Evolutionary conservation across 2,329 filamentous ascomycete species (phyloP).

Genomic region (Didymella exigua): DNA sequence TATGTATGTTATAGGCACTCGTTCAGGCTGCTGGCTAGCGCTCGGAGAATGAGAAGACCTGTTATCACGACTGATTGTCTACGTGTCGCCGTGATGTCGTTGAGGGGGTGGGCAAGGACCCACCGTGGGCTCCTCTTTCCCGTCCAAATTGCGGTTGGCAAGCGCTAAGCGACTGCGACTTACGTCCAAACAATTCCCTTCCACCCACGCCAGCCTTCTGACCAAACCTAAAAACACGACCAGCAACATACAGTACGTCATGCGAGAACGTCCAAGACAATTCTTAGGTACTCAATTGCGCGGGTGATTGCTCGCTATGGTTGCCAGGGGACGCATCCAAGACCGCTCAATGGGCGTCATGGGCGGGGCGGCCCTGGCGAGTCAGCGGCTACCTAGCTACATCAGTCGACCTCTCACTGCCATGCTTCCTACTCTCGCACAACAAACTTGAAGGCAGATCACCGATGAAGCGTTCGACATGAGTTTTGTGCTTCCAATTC

Average conservation of each 20-base stretch:
- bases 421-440: background rate
- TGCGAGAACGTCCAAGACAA: background rate
- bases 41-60: constrained; percentile 29
- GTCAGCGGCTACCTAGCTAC: constrained; percentile 15
- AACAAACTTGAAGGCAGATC: background rate
- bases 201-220: background rate
- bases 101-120: constrained; percentile 9
- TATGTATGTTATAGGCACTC: constrained; percentile 35
- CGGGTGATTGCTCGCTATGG: background rate
- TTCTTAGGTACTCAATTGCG: background rate
- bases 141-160: constrained; percentile 2
- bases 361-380: constrained; percentile 12
- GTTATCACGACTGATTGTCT: constrained; percentile 12
- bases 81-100: constrained; percentile 29
- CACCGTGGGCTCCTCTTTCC: constrained; percentile 7
- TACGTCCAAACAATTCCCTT: background rate
- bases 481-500: constrained; percentile 17
- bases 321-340: constrained; percentile 1
- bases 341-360: background rate
- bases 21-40: constrained; percentile 30
- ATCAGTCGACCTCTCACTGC: constrained; percentile 13
- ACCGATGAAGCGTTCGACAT: background rate
- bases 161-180: constrained; percentile 9
- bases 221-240: background rate
- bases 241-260: background rate